These are phyloP conservation scores for Gliomastix tumulicola DNA, from an alignment of 2,329 filamentous ascomycete genomes.

Conservation along the genomic window DNA sequence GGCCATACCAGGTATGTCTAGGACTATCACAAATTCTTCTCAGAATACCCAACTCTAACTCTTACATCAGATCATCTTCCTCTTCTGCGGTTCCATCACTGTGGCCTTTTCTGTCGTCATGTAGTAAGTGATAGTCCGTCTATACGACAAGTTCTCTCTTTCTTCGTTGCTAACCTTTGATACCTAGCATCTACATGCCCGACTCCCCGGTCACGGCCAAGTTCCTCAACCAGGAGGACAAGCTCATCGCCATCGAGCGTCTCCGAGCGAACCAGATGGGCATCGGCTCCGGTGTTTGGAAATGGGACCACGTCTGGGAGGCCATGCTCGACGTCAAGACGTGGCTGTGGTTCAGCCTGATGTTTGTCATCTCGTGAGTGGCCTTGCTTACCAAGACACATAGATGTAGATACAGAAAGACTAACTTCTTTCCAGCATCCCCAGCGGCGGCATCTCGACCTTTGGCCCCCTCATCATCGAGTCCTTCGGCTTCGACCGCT, in stretches of 20 bases:
- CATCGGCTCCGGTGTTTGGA: slow-evolving; percentile 27
- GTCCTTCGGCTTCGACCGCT: slow-evolving; percentile 48
- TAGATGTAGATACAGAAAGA: background rate
- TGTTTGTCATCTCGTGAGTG: slow-evolving; percentile 44
- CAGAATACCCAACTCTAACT: no score
- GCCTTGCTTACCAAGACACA: background rate
- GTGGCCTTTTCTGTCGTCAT: slow-evolving; percentile 40
- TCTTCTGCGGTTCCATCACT: slow-evolving; percentile 27
- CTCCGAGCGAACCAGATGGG: slow-evolving; percentile 42
- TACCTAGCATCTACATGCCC: slow-evolving; percentile 41
- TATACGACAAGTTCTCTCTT: no score
- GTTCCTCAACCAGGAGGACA: slow-evolving; percentile 49
- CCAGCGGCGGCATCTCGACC: slow-evolving; percentile 49
- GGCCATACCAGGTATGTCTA: slow-evolving; percentile 36
- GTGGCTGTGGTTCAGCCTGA: slow-evolving; percentile 33
- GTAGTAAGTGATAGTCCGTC: slow-evolving; percentile 34
- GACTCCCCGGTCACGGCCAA: slow-evolving; percentile 55
- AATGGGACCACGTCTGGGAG: slow-evolving; percentile 33
- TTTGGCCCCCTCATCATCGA: slow-evolving; percentile 53
- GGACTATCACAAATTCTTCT: no score
- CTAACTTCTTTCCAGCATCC: slow-evolving; percentile 21
- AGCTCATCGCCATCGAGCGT: slow-evolving; percentile 50
- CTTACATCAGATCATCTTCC: slow-evolving; percentile 21
- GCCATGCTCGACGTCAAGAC: slow-evolving; percentile 30
- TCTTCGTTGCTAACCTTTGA: slow-evolving; percentile 11